Evolutionary conservation across 2,329 filamentous ascomycete genomes (phyloP), one percentile per base, ranked within the genome.

Genomic region (Epichloe scottii): DNA sequence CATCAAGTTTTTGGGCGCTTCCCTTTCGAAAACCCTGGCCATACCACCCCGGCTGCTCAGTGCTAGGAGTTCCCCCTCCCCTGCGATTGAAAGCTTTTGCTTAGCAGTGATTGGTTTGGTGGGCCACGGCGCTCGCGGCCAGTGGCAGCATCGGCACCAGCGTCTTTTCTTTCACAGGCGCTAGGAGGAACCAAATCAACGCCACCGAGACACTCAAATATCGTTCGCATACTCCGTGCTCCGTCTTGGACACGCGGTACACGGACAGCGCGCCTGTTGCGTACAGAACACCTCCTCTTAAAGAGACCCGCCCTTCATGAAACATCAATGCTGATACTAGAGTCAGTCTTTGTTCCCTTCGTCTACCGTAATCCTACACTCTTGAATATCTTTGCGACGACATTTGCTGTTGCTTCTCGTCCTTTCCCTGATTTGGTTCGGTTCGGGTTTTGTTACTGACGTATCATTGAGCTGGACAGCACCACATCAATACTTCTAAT

Each of bases 321-420:
- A 35, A 46, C 34, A 50, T 50, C 52, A 51, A 62, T 63, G 62
- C 58, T 64, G 48, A 53, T 55, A 17, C 55, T 63, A 56, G 60
- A 63, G 60, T 66, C 58, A 59, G 62, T 57, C 41, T 43, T 30
- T 46, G 11, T 35, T 35, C n/a, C 30, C 7, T 33, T 19, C 30
- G 19, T 47, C 44, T 17, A 21, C 14, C 35, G 30, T 30, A 30
- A 49, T 17, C 17, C 3, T 34, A 14, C 19, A 2, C 19, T 43
- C 12, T n/a, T 5, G 8, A 17, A n/a, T 15, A 10, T 43, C 14
- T n/a, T 38, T 4, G 35, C 35, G 35, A 6, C 35, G 14, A 7
- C 35, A 38, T 38, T 5, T 38, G 7, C 12, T 14, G 35, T n/a
- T 38, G 35, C 35, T 38, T 14, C 35, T 38, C 14, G 30, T 30